A percentile compares a stretch with the other conserved stretches of the same genome.
These are phyloP conservation scores for Aureobasidium pullulans DNA, from an alignment of 2,329 filamentous ascomycete species.

Conservation along the genomic window DNA sequence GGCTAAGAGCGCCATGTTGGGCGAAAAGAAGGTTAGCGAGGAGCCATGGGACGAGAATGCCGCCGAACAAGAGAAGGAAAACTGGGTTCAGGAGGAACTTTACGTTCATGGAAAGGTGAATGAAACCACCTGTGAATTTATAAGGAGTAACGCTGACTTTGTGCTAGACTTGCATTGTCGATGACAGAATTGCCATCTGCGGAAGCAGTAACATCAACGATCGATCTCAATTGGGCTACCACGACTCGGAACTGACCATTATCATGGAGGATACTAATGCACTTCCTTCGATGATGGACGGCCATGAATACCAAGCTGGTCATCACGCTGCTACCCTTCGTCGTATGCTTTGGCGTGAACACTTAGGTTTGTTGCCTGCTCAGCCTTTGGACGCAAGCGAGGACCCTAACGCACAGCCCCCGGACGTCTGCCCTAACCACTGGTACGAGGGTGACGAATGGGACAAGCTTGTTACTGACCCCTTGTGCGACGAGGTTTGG, in stretches of 20 bases:
- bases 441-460: slow-evolving; percentile 63
- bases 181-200: slow-evolving; percentile 78
- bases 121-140: slow-evolving; percentile 3
- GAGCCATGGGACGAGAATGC: slow-evolving; percentile 65
- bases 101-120: slow-evolving; percentile 85
- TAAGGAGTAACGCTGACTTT: slow-evolving; percentile 14
- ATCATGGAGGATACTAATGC: slow-evolving; percentile 77
- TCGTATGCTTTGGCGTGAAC: slow-evolving; percentile 81
- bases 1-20: slow-evolving; percentile 77
- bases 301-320: slow-evolving; percentile 67
- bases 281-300: slow-evolving; percentile 69
- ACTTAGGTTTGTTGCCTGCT: slow-evolving; percentile 71
- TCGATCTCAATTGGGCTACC: slow-evolving; percentile 75
- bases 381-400: slow-evolving; percentile 60
- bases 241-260: slow-evolving; percentile 85
- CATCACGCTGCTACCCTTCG: slow-evolving; percentile 75
- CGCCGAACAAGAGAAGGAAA: slow-evolving; percentile 63
- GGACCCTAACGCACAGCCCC: slow-evolving; percentile 69
- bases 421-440: slow-evolving; percentile 61
- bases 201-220: slow-evolving; percentile 71
- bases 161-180: slow-evolving; percentile 59
- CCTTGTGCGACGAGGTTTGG: slow-evolving; percentile 50
- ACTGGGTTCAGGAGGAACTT: slow-evolving; percentile 92
- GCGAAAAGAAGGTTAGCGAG: slow-evolving; percentile 54
- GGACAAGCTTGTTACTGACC: slow-evolving; percentile 53